Conservation (phyloP, 2,329 filamentous ascomycete species). For the Diplodia corticola region DNA sequence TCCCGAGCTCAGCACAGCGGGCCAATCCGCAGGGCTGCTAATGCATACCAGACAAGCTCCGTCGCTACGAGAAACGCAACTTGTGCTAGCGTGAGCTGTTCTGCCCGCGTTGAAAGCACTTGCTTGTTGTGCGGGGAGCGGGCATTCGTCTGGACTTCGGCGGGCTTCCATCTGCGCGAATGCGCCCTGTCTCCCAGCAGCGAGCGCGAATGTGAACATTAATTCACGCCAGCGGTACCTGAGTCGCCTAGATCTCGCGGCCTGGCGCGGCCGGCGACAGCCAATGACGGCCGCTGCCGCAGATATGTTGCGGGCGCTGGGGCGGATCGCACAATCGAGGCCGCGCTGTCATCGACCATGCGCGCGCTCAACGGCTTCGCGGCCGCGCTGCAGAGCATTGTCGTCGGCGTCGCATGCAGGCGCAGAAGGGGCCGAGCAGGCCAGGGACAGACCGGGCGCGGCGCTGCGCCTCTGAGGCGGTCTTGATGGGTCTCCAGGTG, state of each 20-base stretch:
- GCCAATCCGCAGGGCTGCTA: conserved; percentile 24
- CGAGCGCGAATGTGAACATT: background rate
- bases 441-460: conserved; percentile 1
- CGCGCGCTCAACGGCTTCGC: conserved; percentile 1
- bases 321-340: conserved; percentile 22
- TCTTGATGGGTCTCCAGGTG: conserved; percentile 18
- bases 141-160: background rate
- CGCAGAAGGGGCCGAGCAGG: background rate
- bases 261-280: background rate
- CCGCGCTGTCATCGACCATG: conserved; percentile 18
- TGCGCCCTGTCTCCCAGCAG: background rate
- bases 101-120: background rate
- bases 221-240: conserved; percentile 10
- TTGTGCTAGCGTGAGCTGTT: conserved; percentile 14
- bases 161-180: background rate
- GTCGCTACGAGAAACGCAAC: conserved; percentile 25
- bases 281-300: conserved; percentile 23
- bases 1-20: conserved; percentile 24
- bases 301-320: conserved; percentile 21
- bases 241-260: conserved; percentile 12
- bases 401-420: conserved; percentile 9
- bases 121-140: background rate
- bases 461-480: conserved; percentile 19
- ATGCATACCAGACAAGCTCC: conserved; percentile 25
- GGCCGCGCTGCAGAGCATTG: conserved; percentile 3